A percentile compares a stretch with the other conserved stretches of the same genome.
These are phyloP conservation scores for Uncinocarpus reesii DNA, from an alignment of 2,329 filamentous ascomycete species.

Conservation along the genomic window DNA sequence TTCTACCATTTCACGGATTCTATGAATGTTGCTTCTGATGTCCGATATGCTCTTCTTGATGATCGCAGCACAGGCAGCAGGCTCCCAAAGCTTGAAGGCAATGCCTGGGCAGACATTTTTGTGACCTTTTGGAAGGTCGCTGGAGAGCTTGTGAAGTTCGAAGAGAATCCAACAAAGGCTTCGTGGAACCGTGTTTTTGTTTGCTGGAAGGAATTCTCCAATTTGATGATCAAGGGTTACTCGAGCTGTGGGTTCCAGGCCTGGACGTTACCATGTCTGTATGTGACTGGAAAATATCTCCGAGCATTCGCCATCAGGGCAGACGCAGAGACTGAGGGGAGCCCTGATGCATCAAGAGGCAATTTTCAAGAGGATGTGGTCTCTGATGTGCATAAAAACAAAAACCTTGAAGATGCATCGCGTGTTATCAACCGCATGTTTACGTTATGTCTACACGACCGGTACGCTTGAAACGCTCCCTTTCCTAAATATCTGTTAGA, in stretches of 20 bases:
- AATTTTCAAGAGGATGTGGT: slow-evolving; percentile 73
- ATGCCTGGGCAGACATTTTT: slow-evolving; percentile 82
- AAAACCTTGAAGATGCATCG: slow-evolving; percentile 82
- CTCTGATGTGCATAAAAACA: slow-evolving; percentile 62
- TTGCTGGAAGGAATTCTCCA: slow-evolving; percentile 75
- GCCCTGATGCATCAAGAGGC: slow-evolving; percentile 37
- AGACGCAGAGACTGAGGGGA: slow-evolving; percentile 55
- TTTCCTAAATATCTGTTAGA: background rate
- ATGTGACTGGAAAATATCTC: slow-evolving; percentile 75
- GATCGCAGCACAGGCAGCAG: slow-evolving; percentile 45
- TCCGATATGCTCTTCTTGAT: slow-evolving; percentile 61
- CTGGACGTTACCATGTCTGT: slow-evolving; percentile 88
- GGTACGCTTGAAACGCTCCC: slow-evolving; percentile 44
- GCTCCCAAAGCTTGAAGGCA: slow-evolving; percentile 56
- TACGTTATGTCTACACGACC: slow-evolving; percentile 76
- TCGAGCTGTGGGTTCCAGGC: slow-evolving; percentile 64
- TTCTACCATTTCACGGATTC: slow-evolving; percentile 63
- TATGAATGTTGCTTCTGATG: slow-evolving; percentile 55
- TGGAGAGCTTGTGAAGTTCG: slow-evolving; percentile 58
- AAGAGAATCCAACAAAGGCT: slow-evolving; percentile 35
- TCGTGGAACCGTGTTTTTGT: slow-evolving; percentile 79
- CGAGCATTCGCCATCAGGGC: slow-evolving; percentile 83
- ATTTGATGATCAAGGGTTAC: slow-evolving; percentile 69
- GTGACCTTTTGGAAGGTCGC: slow-evolving; percentile 72
- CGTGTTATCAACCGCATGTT: slow-evolving; percentile 87